phyloP scores from a whole-genome alignment of 1,284 basidiomycete species.

The Erythrobasidium hasegawianum region DNA sequence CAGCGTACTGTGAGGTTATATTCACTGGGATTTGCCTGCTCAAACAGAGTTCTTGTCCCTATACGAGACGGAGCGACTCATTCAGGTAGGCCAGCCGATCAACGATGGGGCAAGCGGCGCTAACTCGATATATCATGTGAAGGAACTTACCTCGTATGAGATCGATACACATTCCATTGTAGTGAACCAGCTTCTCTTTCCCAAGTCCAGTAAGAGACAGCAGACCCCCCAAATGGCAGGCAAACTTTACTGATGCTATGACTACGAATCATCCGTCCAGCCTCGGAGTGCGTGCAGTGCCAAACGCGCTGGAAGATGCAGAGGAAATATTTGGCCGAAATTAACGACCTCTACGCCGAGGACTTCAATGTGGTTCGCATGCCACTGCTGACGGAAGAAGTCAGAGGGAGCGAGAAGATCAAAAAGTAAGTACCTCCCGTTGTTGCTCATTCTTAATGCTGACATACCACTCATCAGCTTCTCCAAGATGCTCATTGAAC shows the following conservation, averaged over 20 bases:
- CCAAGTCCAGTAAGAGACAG: slow-evolving; percentile 64
- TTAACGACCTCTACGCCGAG: slow-evolving; percentile 91
- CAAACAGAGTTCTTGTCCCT: slow-evolving; percentile 57
- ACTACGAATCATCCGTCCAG: too few species aligned
- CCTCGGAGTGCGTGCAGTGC: slow-evolving; percentile 92
- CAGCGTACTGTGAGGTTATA: too few species aligned
- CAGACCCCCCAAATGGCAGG: too few species aligned
- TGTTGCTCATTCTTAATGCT: too few species aligned
- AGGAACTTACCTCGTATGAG: slow-evolving; percentile 89
- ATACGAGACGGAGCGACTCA: slow-evolving; percentile 95
- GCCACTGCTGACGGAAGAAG: slow-evolving; percentile 92
- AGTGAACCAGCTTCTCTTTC: slow-evolving; percentile 94
- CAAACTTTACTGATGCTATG: too few species aligned
- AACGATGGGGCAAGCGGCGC: too few species aligned
- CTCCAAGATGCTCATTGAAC: too few species aligned
- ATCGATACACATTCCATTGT: slow-evolving; percentile 99
- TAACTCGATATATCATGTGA: neutral
- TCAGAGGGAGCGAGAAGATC: slow-evolving; percentile 54
- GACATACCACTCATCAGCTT: too few species aligned
- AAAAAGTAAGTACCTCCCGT: slow-evolving; percentile 35
- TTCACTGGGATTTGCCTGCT: too few species aligned
- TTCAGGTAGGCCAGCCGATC: slow-evolving; percentile 62
- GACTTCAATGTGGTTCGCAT: slow-evolving; percentile 94
- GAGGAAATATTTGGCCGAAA: slow-evolving; percentile 90
- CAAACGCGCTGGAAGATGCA: slow-evolving; percentile 93